Conservation (phyloP, 352 stramenopile species). For the Pythium sukuiense region DNA sequence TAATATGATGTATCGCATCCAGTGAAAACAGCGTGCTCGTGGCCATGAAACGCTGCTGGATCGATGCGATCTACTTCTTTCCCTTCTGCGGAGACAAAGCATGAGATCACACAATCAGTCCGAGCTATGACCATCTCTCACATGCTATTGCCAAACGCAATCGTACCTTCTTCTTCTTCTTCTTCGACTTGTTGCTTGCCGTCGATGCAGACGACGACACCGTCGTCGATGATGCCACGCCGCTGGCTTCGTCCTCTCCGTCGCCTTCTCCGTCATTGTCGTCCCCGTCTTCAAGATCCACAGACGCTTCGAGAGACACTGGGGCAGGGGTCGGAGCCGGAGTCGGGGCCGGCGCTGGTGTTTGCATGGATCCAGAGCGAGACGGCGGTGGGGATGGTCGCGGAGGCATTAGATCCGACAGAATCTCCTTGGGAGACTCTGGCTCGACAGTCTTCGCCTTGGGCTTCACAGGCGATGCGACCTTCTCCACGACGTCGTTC, state of each 20-base stretch:
- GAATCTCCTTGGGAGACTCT: slow-evolving; percentile 11
- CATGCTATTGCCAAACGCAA: not conserved
- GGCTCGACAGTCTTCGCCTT: slow-evolving; percentile 20
- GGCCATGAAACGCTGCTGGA: not conserved
- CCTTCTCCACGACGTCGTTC: slow-evolving; percentile 2
- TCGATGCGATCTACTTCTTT: slow-evolving; percentile 21
- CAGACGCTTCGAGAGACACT: slow-evolving; percentile 1
- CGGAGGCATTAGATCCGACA: slow-evolving; percentile 23
- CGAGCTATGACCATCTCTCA: too few relatives aligned
- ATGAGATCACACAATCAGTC: too few relatives aligned
- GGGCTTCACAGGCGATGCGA: slow-evolving; percentile 6
- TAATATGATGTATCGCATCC: not conserved
- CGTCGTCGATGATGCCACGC: slow-evolving; percentile 18
- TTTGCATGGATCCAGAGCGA: not conserved
- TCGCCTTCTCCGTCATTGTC: slow-evolving; percentile 36
- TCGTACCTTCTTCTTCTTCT: slow-evolving; percentile 62
- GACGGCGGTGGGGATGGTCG: slow-evolving; percentile 18
- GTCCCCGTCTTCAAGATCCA: slow-evolving; percentile 29
- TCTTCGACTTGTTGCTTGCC: slow-evolving; percentile 49
- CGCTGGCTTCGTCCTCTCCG: slow-evolving; percentile 33
- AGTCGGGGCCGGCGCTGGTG: not conserved
- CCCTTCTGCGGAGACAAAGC: slow-evolving; percentile 18
- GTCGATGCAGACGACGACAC: slow-evolving; percentile 32
- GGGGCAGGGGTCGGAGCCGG: not conserved
- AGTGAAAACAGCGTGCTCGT: not conserved